Conservation (phyloP, 2,329 filamentous ascomycete genomes). For the Ceratocystis harringtonii region DNA sequence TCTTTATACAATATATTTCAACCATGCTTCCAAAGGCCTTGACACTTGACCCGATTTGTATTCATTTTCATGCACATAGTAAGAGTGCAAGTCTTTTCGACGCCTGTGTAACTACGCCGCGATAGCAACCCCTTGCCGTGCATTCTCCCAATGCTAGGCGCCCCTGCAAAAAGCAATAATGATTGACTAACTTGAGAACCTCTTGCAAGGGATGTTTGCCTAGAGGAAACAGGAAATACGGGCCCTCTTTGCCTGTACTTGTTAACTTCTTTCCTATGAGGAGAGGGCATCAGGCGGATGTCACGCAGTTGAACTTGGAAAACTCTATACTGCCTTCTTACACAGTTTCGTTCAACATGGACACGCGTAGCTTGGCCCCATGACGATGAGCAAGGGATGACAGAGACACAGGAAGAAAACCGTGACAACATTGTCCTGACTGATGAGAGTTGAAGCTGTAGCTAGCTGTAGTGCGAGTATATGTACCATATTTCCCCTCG, state of each 20-base stretch:
- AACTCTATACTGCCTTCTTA: neutral
- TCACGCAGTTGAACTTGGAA: neutral
- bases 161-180: neutral
- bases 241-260: too few relatives aligned
- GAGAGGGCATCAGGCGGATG: neutral
- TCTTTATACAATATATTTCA: neutral
- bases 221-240: neutral
- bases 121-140: neutral
- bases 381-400: neutral
- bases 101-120: neutral
- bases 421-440: neutral
- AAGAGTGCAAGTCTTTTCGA: neutral
- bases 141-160: neutral
- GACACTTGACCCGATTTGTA: too few relatives aligned
- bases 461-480: neutral
- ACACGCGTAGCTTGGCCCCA: neutral
- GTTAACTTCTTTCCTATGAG: too few relatives aligned
- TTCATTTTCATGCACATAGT: too few relatives aligned
- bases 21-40: neutral
- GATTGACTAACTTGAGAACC: neutral
- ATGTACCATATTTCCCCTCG: neutral
- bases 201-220: neutral
- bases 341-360: neutral
- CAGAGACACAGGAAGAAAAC: neutral
- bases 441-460: neutral